phyloP scores from a whole-genome alignment of 371 early-diverging fungal species.

The Actinomortierella wolfii region DNA sequence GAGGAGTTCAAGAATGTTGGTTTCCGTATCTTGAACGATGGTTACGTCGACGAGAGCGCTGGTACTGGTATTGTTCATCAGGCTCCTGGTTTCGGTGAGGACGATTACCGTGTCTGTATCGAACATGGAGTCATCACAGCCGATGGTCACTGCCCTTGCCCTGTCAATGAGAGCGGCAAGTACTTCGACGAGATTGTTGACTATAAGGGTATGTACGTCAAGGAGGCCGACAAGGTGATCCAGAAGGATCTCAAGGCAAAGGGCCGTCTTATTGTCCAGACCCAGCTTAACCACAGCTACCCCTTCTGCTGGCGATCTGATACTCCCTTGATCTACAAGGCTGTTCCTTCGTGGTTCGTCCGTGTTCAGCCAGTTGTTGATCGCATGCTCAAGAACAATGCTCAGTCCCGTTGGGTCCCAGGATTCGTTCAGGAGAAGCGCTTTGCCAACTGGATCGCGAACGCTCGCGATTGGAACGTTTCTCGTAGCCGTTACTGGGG shows the following conservation, averaged over 20 bases:
- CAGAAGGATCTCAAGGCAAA: conserved; percentile 88
- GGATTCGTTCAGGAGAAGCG: conserved; percentile 97
- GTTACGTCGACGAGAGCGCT: conserved; percentile 94
- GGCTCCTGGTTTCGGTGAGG: conserved; percentile 99
- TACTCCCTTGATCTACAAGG: conserved; percentile 98
- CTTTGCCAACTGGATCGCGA: conserved; percentile 99
- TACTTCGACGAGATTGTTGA: conserved; percentile 89
- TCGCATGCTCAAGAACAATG: conserved; percentile 90
- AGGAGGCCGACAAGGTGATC: conserved; percentile 98
- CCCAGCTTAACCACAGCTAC: conserved; percentile 89
- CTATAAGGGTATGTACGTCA: conserved; percentile 92
- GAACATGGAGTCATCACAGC: conserved; percentile 81
- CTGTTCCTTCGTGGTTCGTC: conserved; percentile 99
- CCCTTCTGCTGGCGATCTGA: conserved; percentile 99
- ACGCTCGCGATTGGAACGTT: conserved; percentile 99
- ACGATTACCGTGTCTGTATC: conserved; percentile 98
- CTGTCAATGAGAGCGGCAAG: conserved; percentile 93
- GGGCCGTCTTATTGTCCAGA: conserved; percentile 89
- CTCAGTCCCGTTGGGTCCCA: conserved; percentile 97
- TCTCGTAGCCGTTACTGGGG: conserved; percentile 99
- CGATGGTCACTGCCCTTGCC: conserved; percentile 93
- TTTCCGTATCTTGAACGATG: conserved; percentile 90
- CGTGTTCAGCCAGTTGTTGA: conserved; percentile 90
- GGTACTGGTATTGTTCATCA: conserved; percentile 99
- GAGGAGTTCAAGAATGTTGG: conserved; percentile 74